These are phyloP conservation scores for Glarea lozoyensis DNA, from an alignment of 495 filamentous ascomycete species.

Conservation along the genomic window DNA sequence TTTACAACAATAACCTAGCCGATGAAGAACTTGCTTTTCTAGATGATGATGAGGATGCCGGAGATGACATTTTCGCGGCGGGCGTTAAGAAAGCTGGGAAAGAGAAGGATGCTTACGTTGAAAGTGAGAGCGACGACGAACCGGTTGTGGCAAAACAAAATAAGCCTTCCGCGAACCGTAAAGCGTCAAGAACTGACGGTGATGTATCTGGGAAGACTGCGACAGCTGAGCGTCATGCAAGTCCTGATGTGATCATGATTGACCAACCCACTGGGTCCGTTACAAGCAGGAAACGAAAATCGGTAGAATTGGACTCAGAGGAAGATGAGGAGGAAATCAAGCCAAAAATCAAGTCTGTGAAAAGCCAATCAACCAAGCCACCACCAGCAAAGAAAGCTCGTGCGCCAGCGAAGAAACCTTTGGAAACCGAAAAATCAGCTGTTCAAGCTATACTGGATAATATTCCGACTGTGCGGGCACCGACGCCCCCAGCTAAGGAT, in stretches of 20 bases:
- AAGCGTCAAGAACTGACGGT: slow-evolving; percentile 24
- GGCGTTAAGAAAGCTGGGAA: slow-evolving; percentile 49
- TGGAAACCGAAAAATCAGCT: slow-evolving; percentile 51
- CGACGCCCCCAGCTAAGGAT: slow-evolving; percentile 64
- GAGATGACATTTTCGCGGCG: slow-evolving; percentile 64
- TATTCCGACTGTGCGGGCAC: slow-evolving; percentile 71
- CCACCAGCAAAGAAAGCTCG: slow-evolving; percentile 52
- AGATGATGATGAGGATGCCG: slow-evolving; percentile 55
- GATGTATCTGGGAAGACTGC: slow-evolving; percentile 22
- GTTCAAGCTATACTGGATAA: slow-evolving; percentile 80
- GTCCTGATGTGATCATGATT: slow-evolving; percentile 23
- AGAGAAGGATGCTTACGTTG: slow-evolving; percentile 58
- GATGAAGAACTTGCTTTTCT: slow-evolving; percentile 37
- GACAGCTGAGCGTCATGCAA: too few relatives aligned
- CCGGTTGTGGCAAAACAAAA: slow-evolving; percentile 41
- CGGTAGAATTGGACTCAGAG: slow-evolving; percentile 31
- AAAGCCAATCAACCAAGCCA: slow-evolving; percentile 49
- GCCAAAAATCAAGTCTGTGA: slow-evolving; percentile 21
- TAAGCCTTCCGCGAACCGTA: slow-evolving; percentile 17
- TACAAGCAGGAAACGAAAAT: slow-evolving; percentile 25
- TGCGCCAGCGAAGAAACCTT: slow-evolving; percentile 49
- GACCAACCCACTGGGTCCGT: slow-evolving; percentile 21
- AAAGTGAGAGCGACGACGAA: slow-evolving; percentile 51
- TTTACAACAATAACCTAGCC: slow-evolving; percentile 25
- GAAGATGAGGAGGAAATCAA: slow-evolving; percentile 34